Conservation (phyloP, 306 rosid genomes). For the Cucurbita maxima region DNA sequence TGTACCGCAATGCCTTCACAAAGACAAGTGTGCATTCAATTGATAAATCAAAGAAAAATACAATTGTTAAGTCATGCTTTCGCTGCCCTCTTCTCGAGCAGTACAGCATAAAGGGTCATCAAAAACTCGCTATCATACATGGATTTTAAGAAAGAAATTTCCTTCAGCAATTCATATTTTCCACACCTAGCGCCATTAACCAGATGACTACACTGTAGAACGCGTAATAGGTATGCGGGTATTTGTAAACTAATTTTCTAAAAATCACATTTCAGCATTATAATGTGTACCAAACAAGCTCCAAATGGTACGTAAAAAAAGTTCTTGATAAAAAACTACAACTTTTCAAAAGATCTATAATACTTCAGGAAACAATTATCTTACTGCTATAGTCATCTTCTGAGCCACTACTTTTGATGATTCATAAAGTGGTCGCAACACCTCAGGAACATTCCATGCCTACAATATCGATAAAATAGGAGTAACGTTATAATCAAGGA, state of each 20-base stretch:
- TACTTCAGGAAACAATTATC: conserved; percentile 5
- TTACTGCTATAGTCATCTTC: conserved; percentile 83
- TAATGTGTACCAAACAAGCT: neutral
- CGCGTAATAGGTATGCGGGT: neutral
- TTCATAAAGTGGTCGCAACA: conserved; percentile 87
- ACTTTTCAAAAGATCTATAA: neutral
- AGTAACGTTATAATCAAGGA: neutral
- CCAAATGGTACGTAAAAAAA: neutral
- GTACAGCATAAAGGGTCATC: neutral
- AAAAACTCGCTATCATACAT: neutral
- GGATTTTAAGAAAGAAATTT: neutral
- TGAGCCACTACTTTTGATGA: conserved; percentile 87
- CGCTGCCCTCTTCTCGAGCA: neutral
- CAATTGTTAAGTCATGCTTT: neutral
- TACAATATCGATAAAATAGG: neutral
- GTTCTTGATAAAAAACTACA: neutral
- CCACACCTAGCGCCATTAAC: neutral
- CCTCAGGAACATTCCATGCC: conserved; percentile 99
- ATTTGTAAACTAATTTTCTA: neutral
- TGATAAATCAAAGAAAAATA: neutral
- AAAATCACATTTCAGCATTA: neutral
- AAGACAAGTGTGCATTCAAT: neutral
- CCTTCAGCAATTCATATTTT: neutral
- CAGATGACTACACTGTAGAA: neutral
- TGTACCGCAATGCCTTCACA: conserved; percentile 68